Percentiles rank a stretch among this genome's conserved stretches.
These are phyloP conservation scores for Solanum clarkiae DNA, from an alignment of 257 asterid genomes.

Conservation along the genomic window DNA sequence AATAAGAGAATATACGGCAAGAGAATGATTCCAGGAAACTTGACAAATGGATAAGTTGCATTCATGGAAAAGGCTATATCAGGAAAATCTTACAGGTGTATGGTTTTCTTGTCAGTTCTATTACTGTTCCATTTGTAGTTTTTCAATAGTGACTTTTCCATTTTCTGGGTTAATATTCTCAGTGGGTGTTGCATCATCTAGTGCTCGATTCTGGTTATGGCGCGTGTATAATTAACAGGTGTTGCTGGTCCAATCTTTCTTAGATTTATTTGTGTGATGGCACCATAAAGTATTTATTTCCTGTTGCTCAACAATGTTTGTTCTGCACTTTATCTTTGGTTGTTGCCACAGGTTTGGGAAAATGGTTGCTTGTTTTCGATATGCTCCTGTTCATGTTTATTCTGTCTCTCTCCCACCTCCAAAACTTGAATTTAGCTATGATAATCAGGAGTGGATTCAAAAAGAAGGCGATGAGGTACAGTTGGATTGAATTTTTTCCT, in stretches of 20 bases:
- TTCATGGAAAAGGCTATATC: not conserved
- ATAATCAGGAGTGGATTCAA: constrained; percentile 56
- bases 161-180: not conserved
- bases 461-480: constrained; percentile 59
- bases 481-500: not conserved
- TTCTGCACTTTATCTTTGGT: not conserved
- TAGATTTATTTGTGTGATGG: not conserved
- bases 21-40: not conserved
- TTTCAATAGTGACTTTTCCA: not conserved
- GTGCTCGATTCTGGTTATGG: not conserved
- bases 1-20: not conserved
- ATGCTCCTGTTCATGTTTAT: constrained; percentile 76
- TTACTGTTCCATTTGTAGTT: not conserved
- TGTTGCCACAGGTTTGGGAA: constrained; percentile 56
- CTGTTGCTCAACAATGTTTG: not conserved
- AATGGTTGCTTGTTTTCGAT: constrained; percentile 92
- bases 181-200: not conserved
- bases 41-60: not conserved
- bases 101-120: not conserved
- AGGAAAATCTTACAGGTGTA: not conserved
- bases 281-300: not conserved
- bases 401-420: constrained; percentile 76
- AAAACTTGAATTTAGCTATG: constrained; percentile 54
- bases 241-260: not conserved
- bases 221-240: not conserved